Evolutionary conservation across 208 protist genomes (phyloP), one percentile per base, ranked within the genome.

Genomic region (Acanthamoeba triangularis): DNA sequence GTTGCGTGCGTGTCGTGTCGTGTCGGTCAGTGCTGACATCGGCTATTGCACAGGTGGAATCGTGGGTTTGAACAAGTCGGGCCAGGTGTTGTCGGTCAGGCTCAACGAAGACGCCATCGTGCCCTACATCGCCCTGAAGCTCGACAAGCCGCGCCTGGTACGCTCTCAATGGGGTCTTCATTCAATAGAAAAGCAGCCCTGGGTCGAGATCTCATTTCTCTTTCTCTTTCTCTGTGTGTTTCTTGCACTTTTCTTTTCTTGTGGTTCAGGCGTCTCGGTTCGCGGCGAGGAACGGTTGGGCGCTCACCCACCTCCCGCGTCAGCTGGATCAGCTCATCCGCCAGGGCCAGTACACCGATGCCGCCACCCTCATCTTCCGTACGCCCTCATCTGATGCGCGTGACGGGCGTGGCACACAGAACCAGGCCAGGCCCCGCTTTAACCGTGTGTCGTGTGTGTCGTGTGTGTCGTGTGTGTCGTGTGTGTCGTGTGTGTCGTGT

Each of bases 41-140:
- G 6, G 54, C 20, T 14, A 59, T 59, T 10, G 4, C 41, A 47
- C 65, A 28, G 98, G 98, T 47, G 99, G 99, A 72, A 96, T 99
- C 35, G 96, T 99, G n/a, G 99, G 98, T 93, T 98, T 99, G n/a
- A 99, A 99, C 97, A 99, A 98, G 96, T 98, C 98, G 93, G 99
- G 99, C 84, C 98, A 98, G 93, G 97, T 98, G 35, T 87, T 96
- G 33, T 93, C 74, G 37, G 85, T 97, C 69, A 78, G 93, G 35
- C 97, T 99, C 25, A 99, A 99, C 97, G 99, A 99, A 88, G 97
- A 97, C 61, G 98, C 97, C 85, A 98, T 99, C 96, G 98, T 99
- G 94, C 98, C 98, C 65, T 99, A 98, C 96, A 98, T 99, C 41
- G 98, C 98, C 85, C 98, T 98, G 67, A 98, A 96, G 74, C 98